Percentiles rank a stretch among this genome's conserved stretches.
phyloP scores from a whole-genome alignment of 2,329 filamentous ascomycete species.

The Colletotrichum musicola region DNA sequence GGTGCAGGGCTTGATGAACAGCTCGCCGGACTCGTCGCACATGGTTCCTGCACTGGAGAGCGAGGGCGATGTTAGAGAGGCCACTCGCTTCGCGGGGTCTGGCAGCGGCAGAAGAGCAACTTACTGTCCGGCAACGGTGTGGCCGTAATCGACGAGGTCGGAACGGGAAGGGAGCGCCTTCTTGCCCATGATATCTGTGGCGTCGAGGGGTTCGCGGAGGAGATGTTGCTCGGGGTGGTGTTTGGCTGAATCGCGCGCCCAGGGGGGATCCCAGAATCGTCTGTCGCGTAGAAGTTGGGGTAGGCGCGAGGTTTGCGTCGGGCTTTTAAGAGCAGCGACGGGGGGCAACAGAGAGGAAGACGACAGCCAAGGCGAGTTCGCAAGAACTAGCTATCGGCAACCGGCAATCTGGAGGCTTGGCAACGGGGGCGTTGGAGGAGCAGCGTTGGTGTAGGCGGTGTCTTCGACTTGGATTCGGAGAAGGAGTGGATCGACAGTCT shows the following conservation, averaged over 20 bases:
- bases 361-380: not conserved
- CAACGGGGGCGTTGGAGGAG: conserved; percentile 2
- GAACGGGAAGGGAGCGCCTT: conserved; percentile 65
- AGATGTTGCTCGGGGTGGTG: conserved; percentile 16
- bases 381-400: conserved; percentile 21
- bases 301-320: conserved; percentile 1
- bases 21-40: conserved; percentile 82
- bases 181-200: conserved; percentile 25
- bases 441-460: not conserved
- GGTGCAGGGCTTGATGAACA: conserved; percentile 96
- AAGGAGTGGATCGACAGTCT: conserved; percentile 27
- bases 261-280: conserved; percentile 16
- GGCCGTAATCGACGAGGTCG: conserved; percentile 76
- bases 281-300: conserved; percentile 10
- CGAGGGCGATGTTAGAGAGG: conserved; percentile 25
- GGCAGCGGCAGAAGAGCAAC: conserved; percentile 50
- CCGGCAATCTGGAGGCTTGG: conserved; percentile 31
- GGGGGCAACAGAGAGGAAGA: not conserved
- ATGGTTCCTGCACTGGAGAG: conserved; percentile 84
- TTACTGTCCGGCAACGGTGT: conserved; percentile 89
- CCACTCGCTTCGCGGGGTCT: not conserved
- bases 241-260: conserved; percentile 16
- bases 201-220: not conserved
- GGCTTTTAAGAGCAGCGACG: not conserved
- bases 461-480: not conserved